phyloP scores from a whole-genome alignment of 495 filamentous ascomycete species.

The Pseudomonodictys pantanalensis region DNA sequence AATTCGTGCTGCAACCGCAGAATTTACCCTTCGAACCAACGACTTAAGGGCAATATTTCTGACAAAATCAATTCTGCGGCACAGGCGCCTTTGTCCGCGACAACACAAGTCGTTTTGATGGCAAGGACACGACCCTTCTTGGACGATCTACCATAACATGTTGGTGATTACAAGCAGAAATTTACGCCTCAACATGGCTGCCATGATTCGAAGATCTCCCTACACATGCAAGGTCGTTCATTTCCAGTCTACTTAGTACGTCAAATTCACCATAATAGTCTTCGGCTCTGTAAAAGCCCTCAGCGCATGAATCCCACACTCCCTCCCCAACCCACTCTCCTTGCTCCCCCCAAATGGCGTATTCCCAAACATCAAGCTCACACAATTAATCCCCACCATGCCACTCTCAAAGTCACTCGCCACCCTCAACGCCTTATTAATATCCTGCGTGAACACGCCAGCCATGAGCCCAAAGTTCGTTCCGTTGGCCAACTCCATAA shows the following conservation, averaged over 20 bases:
- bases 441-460: conserved; percentile 49
- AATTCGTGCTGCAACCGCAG: too few relatives aligned
- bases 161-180: too few relatives aligned
- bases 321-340: conserved; percentile 50
- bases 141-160: too few relatives aligned
- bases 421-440: conserved; percentile 50
- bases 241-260: conserved; percentile 20
- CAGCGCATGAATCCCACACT: conserved; percentile 47
- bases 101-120: too few relatives aligned
- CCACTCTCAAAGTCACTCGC: conserved; percentile 50
- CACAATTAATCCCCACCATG: conserved; percentile 55
- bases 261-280: conserved; percentile 47
- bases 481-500: conserved; percentile 47
- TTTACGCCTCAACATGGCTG: too few relatives aligned
- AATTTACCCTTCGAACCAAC: too few relatives aligned
- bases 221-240: background rate
- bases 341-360: conserved; percentile 52
- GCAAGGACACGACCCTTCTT: too few relatives aligned
- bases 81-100: too few relatives aligned
- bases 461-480: conserved; percentile 46
- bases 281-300: conserved; percentile 49
- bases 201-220: too few relatives aligned
- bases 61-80: too few relatives aligned
- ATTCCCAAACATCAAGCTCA: conserved; percentile 39
- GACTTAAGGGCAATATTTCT: too few relatives aligned